Evolutionary conservation across 352 stramenopile genomes (phyloP), one percentile per base, ranked within the genome.

Genomic region (Pythium volutum): DNA sequence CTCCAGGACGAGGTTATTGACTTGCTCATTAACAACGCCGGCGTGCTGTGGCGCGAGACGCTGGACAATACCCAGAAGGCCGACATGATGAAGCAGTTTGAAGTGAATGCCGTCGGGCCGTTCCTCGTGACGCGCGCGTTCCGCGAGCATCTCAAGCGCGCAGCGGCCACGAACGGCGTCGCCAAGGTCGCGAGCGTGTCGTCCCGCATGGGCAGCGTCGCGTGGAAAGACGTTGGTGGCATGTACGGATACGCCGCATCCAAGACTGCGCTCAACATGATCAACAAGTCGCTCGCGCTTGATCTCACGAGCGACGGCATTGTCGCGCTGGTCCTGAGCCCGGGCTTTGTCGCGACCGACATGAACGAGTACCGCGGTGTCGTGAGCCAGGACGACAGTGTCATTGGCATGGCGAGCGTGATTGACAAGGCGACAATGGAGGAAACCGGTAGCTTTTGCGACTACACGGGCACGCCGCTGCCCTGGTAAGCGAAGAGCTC

Each of bases 201-300:
- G 29, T 87, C 76, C 7, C 50, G 55, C 10, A 56, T 84, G 47
- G 84, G 80, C 41, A 84, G 77, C 43, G 75, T 88, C 23, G 46
- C 47, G 10, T 68, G 74, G 43, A 87, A 81, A 53, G 34, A 42
- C 53, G 62, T 26, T 22, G 75, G 80, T 23, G 67, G 60, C n/a
- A 62, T 66, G 29, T 90, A 91, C 64, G 81, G 75, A 49, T 91
- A 93, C 60, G 64, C 74, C 31, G 74, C 82, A 43, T 88, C 76
- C 29, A 91, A 91, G 58, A 43, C 79, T 0, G 84, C 81, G 16
- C 61, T 89, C 29, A 94, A 94, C 66, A 86, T 79, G 71, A 50
- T 87, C 41, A 84, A 69, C 56, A 67, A 64, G 51, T 69, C 43
- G 25, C 47, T 89, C 29, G 57, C 72, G n/a, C 48, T 76, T 1